Conservation (phyloP, 441 rosid species). For the Jatropha multifida region DNA sequence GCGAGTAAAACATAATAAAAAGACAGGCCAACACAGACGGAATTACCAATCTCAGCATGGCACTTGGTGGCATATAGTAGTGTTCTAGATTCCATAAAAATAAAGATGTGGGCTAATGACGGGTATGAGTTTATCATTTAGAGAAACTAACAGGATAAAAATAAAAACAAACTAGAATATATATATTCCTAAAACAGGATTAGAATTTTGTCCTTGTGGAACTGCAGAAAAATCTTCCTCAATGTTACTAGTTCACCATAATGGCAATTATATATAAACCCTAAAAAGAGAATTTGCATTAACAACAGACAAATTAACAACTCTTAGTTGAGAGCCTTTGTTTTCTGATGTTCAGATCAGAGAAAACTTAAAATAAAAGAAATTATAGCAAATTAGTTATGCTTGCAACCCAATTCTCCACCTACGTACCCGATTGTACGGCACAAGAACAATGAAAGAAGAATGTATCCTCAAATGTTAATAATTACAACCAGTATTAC, state of each 20-base stretch:
- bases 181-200: background rate
- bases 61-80: background rate
- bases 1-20: background rate
- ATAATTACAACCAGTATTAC: no score
- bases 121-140: background rate
- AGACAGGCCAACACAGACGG: background rate
- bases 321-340: background rate
- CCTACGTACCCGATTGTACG: no score
- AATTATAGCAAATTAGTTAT: background rate
- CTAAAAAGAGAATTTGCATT: background rate
- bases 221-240: background rate
- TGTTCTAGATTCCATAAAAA: background rate
- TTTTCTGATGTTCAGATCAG: background rate
- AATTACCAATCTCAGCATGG: background rate
- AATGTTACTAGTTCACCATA: background rate
- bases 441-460: background rate
- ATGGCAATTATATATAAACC: background rate
- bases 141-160: background rate
- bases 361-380: background rate
- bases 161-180: background rate
- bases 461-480: background rate
- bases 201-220: background rate
- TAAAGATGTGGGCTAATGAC: background rate
- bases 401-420: no score
- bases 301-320: background rate